Conservation (phyloP, 495 filamentous ascomycete genomes). For the Letharia lupina region DNA sequence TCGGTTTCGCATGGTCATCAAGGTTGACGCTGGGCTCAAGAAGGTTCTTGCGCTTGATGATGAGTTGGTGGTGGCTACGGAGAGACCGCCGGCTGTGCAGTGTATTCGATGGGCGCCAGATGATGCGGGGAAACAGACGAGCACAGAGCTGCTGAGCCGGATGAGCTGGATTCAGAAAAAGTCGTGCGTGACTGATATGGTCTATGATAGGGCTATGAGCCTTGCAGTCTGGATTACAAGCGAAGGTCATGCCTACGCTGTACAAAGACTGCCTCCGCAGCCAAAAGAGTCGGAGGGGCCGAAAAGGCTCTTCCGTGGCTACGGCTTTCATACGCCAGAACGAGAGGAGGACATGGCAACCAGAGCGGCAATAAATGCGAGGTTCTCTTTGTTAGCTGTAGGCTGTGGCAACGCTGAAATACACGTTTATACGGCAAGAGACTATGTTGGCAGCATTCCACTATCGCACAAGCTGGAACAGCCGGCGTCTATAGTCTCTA, state of each 20-base stretch:
- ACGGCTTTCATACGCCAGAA: conserved; percentile 77
- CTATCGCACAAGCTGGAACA: conserved; percentile 71
- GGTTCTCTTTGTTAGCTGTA: conserved; percentile 86
- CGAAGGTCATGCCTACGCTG: conserved; percentile 85
- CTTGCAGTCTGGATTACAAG: conserved; percentile 87
- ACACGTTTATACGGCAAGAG: conserved; percentile 77
- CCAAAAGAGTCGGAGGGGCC: conserved; percentile 23
- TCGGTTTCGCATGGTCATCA: conserved; percentile 94
- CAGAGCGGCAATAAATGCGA: conserved; percentile 78
- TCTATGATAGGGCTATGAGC: conserved; percentile 96
- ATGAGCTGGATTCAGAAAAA: conserved; percentile 79
- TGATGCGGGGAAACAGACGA: conserved; percentile 71
- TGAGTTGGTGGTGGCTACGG: conserved; percentile 86
- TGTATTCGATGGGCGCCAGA: conserved; percentile 93
- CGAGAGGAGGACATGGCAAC: conserved; percentile 50
- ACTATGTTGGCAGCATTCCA: conserved; percentile 88
- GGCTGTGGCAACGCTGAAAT: conserved; percentile 75
- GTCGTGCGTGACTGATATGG: conserved; percentile 70
- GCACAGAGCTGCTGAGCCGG: conserved; percentile 78
- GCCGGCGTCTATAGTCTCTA: conserved; percentile 52
- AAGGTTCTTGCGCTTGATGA: conserved; percentile 83
- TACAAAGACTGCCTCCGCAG: conserved; percentile 55
- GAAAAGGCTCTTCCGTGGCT: conserved; percentile 69
- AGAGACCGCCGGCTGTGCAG: conserved; percentile 88
- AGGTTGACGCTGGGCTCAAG: conserved; percentile 91